Evolutionary conservation across 495 filamentous ascomycete genomes (phyloP), one percentile per base, ranked within the genome.

Genomic region (Penicillium daleae): DNA sequence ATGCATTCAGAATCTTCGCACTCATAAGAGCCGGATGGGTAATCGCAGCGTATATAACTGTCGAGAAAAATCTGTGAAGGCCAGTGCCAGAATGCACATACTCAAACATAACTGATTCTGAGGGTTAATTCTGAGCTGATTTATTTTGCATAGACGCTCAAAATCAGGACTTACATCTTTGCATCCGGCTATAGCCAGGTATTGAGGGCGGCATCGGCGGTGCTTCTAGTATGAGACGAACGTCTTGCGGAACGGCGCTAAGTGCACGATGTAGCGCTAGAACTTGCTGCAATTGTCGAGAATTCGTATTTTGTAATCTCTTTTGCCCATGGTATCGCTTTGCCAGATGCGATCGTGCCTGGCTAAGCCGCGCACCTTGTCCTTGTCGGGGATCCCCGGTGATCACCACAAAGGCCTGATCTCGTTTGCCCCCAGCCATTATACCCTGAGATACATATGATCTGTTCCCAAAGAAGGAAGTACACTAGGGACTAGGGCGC

Each of bases 341-440:
- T 22, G 42, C 42, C 10, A 46, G 42, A 24, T 46, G 42, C 21
- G 42, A 46, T 46, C 42, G 42, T 46, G 42, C 42, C 42, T 46
- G 42, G 42, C 42, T 46, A 19, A 24, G 42, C 19, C 42, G 42
- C 21, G 21, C 21, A 21, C 42, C 42, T 22, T 44, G 40, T 10
- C 42, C 42, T 19, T 24, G 1, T 24, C 24, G 21, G 0, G 42
- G 42, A 24, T 46, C 42, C 6, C 42, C 42, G 42, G 42, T 46
- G 19, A 46, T 46, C 21, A 46, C 42, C 19, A 46, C 42, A 46
- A 46, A 46, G 42, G 42, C 17, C 42, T 46, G 42, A 46, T 46
- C 19, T 7, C n/a, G 19, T 12, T 24, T 46, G 9, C 13, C 24
- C 5, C 10, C 42, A 2, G 42, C 9, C 42, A 46, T 46, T 0